Base-by-base conservation (phyloP, 1,284 basidiomycete genomes). In the Agroathelia rolfsii region DNA sequence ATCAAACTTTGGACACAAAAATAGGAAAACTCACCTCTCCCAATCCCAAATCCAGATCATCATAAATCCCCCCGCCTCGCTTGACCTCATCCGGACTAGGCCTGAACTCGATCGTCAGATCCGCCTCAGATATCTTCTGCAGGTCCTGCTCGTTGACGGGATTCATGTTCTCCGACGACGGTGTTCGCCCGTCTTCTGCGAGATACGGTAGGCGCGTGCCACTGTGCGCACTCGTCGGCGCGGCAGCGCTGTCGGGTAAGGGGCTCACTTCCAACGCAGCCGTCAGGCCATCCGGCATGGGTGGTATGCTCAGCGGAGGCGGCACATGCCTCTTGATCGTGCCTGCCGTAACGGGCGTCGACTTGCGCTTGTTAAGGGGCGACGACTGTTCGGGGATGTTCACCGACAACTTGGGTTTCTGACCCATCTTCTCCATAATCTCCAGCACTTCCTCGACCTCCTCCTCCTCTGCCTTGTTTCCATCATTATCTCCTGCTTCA, bases 11-110 rank as follows among this genome's bases (percentile, higher is more conserved):
- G 44, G 18, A 51, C 42, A 37, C 26, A 14, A 23, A 20, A 32
- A 21, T 16, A 19, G 25, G 23, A 26, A 21, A 26, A 58, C 66
- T 59, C 28, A 73, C 61, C 31, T 76, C 62, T 28, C 63, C 73
- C 42, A 82, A 58, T 9, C 76, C 77, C 24, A 83, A 59, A 44
- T 82, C 76, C 34, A 82, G 55, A 39, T 79, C 76, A 35, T 81
- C 79, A 48, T 72, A 84, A 35, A 83, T 61, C n/a, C 66, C 69
- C 9, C 76, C 78, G 11, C 61, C 68, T 28, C 80, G 61, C 53
- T 76, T 80, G 40, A 74, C 69, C 30, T 56, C 54, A 34, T 75
- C 74, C 14, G 65, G 66, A 43, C 62, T 73, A n/a, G n/a, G n/a
- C 33, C 65, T 59, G 12, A 34, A 32, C 32, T n/a, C n/a, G n/a